Evolutionary conservation across 2,329 filamentous ascomycete species (phyloP).

Genomic region (Lasiodiplodia sp.): DNA sequence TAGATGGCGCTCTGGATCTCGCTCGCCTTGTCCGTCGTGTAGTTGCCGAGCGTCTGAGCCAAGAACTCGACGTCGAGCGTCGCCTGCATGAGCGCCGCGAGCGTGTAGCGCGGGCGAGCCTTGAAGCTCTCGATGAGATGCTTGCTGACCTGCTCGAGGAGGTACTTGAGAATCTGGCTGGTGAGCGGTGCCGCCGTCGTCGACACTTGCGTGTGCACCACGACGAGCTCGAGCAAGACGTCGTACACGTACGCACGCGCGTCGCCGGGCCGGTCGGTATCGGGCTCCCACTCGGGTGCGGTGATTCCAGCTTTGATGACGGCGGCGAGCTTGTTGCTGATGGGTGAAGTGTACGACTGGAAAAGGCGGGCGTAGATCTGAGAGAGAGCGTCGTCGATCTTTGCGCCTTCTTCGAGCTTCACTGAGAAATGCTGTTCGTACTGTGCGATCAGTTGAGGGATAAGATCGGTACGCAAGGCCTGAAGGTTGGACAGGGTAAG

Average conservation of each 20-base stretch:
- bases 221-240: slow-evolving; percentile 81
- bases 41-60: slow-evolving; percentile 88
- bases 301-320: slow-evolving; percentile 74
- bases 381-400: slow-evolving; percentile 85
- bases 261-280: slow-evolving; percentile 67
- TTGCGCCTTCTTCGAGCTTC: slow-evolving; percentile 91
- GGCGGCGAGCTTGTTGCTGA: slow-evolving; percentile 61
- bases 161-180: slow-evolving; percentile 80
- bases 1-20: slow-evolving; percentile 91
- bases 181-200: slow-evolving; percentile 74
- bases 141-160: slow-evolving; percentile 81
- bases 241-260: slow-evolving; percentile 91
- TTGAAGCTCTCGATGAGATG: slow-evolving; percentile 85
- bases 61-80: slow-evolving; percentile 98
- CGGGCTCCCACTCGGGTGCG: slow-evolving; percentile 74
- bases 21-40: slow-evolving; percentile 82
- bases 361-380: slow-evolving; percentile 94
- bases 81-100: slow-evolving; percentile 91
- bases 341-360: slow-evolving; percentile 86
- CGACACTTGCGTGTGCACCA: slow-evolving; percentile 80
- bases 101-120: slow-evolving; percentile 69
- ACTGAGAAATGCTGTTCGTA: slow-evolving; percentile 96
- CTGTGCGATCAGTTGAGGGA: slow-evolving; percentile 86
- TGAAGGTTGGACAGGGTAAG: slow-evolving; percentile 93
- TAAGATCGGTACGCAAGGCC: slow-evolving; percentile 78